phyloP scores from a whole-genome alignment of 495 filamentous ascomycete genomes.

The Hypoxylon fuscum region DNA sequence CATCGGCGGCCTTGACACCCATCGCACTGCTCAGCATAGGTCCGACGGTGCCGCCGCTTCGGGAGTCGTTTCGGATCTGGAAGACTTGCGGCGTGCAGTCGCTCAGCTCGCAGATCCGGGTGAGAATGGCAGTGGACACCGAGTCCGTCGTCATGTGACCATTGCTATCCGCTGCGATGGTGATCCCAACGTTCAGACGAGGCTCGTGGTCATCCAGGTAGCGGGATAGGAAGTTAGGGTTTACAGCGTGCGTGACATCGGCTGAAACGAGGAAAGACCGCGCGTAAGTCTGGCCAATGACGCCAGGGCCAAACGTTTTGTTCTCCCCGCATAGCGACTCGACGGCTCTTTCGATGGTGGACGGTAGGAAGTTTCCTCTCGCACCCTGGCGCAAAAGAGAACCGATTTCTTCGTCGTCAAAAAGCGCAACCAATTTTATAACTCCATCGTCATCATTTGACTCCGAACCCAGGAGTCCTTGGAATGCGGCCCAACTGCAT shows the following conservation, averaged over 20 bases:
- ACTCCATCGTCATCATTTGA: slow-evolving; percentile 59
- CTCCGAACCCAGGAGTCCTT: slow-evolving; percentile 78
- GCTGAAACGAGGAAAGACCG: slow-evolving; percentile 92
- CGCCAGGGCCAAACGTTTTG: slow-evolving; percentile 65
- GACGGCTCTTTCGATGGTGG: slow-evolving; percentile 79
- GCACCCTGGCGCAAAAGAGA: slow-evolving; percentile 90
- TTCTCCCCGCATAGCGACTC: slow-evolving; percentile 66
- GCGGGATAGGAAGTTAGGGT: slow-evolving; percentile 85
- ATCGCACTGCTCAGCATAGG: slow-evolving; percentile 85
- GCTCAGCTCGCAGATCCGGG: slow-evolving; percentile 74
- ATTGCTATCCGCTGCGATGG: slow-evolving; percentile 86
- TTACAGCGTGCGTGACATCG: slow-evolving; percentile 93
- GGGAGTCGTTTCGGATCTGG: slow-evolving; percentile 91
- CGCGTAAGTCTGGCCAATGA: slow-evolving; percentile 85
- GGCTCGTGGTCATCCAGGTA: slow-evolving; percentile 89
- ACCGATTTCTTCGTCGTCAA: slow-evolving; percentile 97
- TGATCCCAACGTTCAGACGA: slow-evolving; percentile 86
- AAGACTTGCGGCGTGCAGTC: slow-evolving; percentile 82
- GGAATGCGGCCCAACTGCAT: slow-evolving; percentile 90
- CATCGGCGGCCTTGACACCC: slow-evolving; percentile 87
- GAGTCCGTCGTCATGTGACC: slow-evolving; percentile 94
- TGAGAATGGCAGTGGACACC: slow-evolving; percentile 78
- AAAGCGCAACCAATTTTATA: slow-evolving; percentile 87
- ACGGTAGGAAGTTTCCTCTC: slow-evolving; percentile 83
- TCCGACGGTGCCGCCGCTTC: slow-evolving; percentile 93